Conservation (phyloP, 2,329 filamentous ascomycete genomes). For the Coleophoma cylindrospora region DNA sequence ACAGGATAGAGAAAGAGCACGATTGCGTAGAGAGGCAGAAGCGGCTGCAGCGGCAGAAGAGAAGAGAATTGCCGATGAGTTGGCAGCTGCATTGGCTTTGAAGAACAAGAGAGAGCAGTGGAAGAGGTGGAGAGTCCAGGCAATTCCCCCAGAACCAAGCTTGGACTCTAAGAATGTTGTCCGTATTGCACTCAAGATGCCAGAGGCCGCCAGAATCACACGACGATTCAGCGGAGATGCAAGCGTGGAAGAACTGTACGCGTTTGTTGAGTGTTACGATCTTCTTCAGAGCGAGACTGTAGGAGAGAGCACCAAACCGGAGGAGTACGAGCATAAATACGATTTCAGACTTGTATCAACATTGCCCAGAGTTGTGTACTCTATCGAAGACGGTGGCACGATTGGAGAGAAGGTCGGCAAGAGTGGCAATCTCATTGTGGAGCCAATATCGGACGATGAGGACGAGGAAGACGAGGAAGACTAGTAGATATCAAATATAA, state of each 20-base stretch:
- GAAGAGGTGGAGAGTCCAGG: constrained; percentile 72
- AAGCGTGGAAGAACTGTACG: constrained; percentile 83
- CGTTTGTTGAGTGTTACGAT: constrained; percentile 90
- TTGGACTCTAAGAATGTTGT: constrained; percentile 63
- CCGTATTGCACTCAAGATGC: constrained; percentile 64
- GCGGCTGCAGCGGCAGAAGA: constrained; percentile 64
- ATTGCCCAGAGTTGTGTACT: constrained; percentile 79
- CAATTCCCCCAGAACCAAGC: constrained; percentile 63
- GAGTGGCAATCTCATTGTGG: constrained; percentile 86
- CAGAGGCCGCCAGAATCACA: constrained; percentile 67
- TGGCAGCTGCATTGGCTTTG: constrained; percentile 47
- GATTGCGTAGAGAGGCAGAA: constrained; percentile 72
- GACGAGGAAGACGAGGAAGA: constrained; percentile 6
- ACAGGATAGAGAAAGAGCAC: constrained; percentile 77
- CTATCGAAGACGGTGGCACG: constrained; percentile 58
- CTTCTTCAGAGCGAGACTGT: constrained; percentile 41
- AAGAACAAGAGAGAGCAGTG: constrained; percentile 59
- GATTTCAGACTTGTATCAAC: constrained; percentile 80
- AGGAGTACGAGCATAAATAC: constrained; percentile 74
- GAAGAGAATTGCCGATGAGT: constrained; percentile 53
- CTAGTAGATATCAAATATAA: too few species aligned
- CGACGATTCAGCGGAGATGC: constrained; percentile 68
- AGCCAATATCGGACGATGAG: constrained; percentile 47
- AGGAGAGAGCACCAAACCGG: constrained; percentile 39
- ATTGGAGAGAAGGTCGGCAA: constrained; percentile 71